Evolutionary conservation across 805 yeast genomes (phyloP), one percentile per base, ranked within the genome.

Genomic region (Starmerella apicola): DNA sequence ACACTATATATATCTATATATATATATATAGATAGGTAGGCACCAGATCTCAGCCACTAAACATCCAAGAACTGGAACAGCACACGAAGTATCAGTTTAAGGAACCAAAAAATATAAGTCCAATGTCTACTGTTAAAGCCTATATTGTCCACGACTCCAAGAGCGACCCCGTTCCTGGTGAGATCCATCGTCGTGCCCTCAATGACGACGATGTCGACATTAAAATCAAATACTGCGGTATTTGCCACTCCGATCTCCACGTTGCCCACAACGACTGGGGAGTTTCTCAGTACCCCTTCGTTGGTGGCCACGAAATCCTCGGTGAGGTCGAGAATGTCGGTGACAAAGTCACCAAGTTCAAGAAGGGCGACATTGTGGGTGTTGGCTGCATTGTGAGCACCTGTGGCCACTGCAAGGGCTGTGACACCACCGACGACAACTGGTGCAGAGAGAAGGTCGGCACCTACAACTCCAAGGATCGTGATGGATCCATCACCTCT

Each of bases 341-440:
- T 39, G 50, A 65, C n/a, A 62, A 69, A 74, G 80, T 48, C 8
- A 50, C 56, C 10, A 61, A 64, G 45, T 38, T 67, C 60, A 62
- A 66, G 55, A 56, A 77, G 16, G 94, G 93, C 40, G 78, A 82
- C 49, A 66, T 83, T 48, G 91, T 80, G 21, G 94, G 88, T 39
- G 69, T 80, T 36, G 94, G 94, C 51, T 88, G 91, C 20, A 76
- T 72, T 53, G 64, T 68, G 20, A 63, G 61, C 42, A 64, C 80
- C 28, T 81, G 93, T 63, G 58, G 66, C 40, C 61, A 70, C 13
- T 82, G 93, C 62, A 53, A 64, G 35, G 65, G 74, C 53, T 82
- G 85, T 66, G 56, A 64, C 18, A 46, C 53, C 28, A 67, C 64
- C 50, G 68, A 75, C 54, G 79, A 77, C 50, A 67, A 62, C 47